Conservation (phyloP, 495 filamentous ascomycete species). For the Pyrenula massariospora region DNA sequence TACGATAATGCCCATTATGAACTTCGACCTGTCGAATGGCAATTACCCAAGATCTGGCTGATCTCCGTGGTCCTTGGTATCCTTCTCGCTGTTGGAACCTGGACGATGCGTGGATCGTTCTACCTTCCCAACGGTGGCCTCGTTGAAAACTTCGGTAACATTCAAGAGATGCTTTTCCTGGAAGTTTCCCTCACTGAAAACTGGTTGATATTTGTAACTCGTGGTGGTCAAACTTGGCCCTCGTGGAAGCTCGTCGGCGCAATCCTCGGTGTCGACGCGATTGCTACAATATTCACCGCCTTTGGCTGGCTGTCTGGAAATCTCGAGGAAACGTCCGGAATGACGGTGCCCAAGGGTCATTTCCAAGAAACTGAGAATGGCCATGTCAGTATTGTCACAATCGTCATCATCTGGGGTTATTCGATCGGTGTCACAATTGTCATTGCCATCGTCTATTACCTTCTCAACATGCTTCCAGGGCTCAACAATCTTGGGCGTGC, state of each 20-base stretch:
- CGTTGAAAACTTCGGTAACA: conserved; percentile 59
- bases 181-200: conserved; percentile 66
- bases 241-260: conserved; percentile 63
- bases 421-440: conserved; percentile 68
- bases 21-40: conserved; percentile 61
- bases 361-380: conserved; percentile 42
- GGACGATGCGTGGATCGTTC: conserved; percentile 56
- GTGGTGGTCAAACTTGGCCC: conserved; percentile 58
- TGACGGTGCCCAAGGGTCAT: conserved; percentile 25
- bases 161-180: conserved; percentile 64
- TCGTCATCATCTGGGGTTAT: conserved; percentile 68
- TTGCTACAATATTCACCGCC: conserved; percentile 61
- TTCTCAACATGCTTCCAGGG: conserved; percentile 54
- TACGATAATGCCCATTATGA: conserved; percentile 72
- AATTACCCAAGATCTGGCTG: conserved; percentile 68
- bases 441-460: conserved; percentile 67
- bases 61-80: conserved; percentile 58
- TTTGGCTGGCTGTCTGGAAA: conserved; percentile 53
- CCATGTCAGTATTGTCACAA: conserved; percentile 62
- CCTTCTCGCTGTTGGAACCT: conserved; percentile 54
- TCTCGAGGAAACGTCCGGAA: conserved; percentile 24
- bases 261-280: conserved; percentile 58
- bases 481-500: conserved; percentile 71
- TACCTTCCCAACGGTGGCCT: conserved; percentile 59
- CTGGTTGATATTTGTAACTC: conserved; percentile 72